Conservation (phyloP, 352 stramenopile genomes). For the Phytophthora macrochlamydospora region DNA sequence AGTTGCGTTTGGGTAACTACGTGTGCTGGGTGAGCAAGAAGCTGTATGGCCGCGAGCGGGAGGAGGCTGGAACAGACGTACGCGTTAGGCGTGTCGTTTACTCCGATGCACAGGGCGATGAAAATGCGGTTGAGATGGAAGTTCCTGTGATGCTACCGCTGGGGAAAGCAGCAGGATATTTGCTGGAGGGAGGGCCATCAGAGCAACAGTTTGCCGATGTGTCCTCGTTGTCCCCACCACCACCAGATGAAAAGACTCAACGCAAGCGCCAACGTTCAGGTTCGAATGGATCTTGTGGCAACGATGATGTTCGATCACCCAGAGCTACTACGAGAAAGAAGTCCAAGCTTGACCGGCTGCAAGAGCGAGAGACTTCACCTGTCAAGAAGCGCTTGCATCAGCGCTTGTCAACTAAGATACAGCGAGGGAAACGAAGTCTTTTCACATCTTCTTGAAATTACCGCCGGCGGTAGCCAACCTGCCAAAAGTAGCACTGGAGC, state of each 20-base stretch:
- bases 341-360: constrained; percentile 36
- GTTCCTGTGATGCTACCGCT: constrained; percentile 71
- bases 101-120: constrained; percentile 55
- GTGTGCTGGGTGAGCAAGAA: constrained; percentile 72
- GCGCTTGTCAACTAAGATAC: constrained; percentile 54
- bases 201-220: constrained; percentile 25
- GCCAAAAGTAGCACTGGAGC: constrained; percentile 68
- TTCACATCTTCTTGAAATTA: constrained; percentile 71
- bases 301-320: constrained; percentile 29
- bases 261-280: constrained; percentile 29
- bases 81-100: constrained; percentile 66
- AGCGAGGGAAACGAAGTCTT: constrained; percentile 53
- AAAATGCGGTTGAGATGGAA: constrained; percentile 71
- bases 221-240: constrained; percentile 68
- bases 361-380: constrained; percentile 54
- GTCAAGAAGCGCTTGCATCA: constrained; percentile 61
- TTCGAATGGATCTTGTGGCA: constrained; percentile 23
- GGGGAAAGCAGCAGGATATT: constrained; percentile 60
- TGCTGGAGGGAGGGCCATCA: constrained; percentile 50
- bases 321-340: constrained; percentile 32
- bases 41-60: constrained; percentile 65
- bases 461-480: constrained; percentile 65
- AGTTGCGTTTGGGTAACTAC: constrained; percentile 57
- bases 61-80: constrained; percentile 67
- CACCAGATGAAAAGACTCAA: constrained; percentile 58